Evolutionary conservation across 2,329 filamentous ascomycete genomes (phyloP), one percentile per base, ranked within the genome.

Genomic region (Ceratocystis diversiconidia): DNA sequence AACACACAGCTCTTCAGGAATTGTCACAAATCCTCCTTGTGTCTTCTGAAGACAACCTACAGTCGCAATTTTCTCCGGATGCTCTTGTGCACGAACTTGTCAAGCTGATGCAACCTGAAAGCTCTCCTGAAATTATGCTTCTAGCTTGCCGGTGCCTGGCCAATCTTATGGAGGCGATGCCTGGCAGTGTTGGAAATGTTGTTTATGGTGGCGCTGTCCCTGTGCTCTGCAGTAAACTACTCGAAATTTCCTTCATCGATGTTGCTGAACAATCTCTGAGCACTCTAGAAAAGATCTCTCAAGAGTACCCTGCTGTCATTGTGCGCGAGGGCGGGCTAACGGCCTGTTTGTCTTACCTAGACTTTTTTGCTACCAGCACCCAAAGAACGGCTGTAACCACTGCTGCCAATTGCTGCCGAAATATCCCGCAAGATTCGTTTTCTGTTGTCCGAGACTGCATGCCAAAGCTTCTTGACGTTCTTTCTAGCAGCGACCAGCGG

Each of bases 161-260:
- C 67, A 97, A 99, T 73, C 76, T 99, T 65, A 99, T 99, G 94
- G 94, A 99, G 74, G 95, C 92, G 30, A 79, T 99, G 36, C 92
- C 94, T 22, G 87, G 90, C 43, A 92, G 92, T 66, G 94, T 94
- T 61, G 89, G 91, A 12, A 96, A 95, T 73, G 91, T 99, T 15
- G 94, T 97, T 3, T 97, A 97, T 73, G 92, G 92, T n/a, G 90
- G 91, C 62, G 94, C 94, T 43, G 94, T 99, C 4, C 92, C 94
- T 1, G 86, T 99, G 12, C 79, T 99, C 30, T 97, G 94, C 76
- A 89, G 92, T 73, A 99, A 97, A 76, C 80, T 99, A 36, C 80
- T 97, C 68, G 92, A 97, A 75, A 97, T 97, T 59, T 88, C 92
- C 68, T 99, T 92, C 74, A 99, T 99, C 73, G 94, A 99, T 74